These are phyloP conservation scores for Aspergillus tubingensis DNA, from an alignment of 2,329 filamentous ascomycete genomes.

Conservation along the genomic window DNA sequence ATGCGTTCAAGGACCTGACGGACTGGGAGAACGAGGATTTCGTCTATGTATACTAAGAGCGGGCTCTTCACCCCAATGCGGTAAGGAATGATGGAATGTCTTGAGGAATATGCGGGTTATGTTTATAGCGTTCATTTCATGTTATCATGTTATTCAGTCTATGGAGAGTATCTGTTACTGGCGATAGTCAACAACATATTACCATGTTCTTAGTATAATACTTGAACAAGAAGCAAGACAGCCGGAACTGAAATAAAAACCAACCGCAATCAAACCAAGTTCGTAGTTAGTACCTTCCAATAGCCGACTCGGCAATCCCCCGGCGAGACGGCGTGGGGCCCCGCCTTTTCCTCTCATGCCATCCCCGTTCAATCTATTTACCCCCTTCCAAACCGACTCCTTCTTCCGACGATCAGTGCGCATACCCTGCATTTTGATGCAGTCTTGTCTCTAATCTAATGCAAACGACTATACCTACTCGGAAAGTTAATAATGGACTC, in stretches of 20 bases:
- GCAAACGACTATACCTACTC: too few species aligned
- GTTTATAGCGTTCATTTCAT: background rate
- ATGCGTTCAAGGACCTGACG: constrained; percentile 61
- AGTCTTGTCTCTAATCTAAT: too few species aligned
- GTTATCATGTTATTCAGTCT: too few species aligned
- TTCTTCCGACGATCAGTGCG: background rate
- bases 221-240: too few species aligned
- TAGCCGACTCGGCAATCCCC: constrained; percentile 1
- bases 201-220: too few species aligned
- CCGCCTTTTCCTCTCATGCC: background rate
- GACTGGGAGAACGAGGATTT: constrained; percentile 66
- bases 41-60: constrained; percentile 56
- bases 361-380: background rate
- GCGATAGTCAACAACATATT: too few species aligned
- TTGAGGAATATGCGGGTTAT: background rate
- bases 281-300: too few species aligned
- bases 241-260: too few species aligned
- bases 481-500: constrained; percentile 22
- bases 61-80: too few species aligned
- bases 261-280: too few species aligned
- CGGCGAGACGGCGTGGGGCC: background rate
- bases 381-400: background rate
- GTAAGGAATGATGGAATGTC: too few species aligned
- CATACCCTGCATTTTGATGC: background rate
- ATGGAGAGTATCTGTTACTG: too few species aligned